Evolutionary conservation across 805 yeast genomes (phyloP).

Genomic region (Wickerhamiella dianesei): DNA sequence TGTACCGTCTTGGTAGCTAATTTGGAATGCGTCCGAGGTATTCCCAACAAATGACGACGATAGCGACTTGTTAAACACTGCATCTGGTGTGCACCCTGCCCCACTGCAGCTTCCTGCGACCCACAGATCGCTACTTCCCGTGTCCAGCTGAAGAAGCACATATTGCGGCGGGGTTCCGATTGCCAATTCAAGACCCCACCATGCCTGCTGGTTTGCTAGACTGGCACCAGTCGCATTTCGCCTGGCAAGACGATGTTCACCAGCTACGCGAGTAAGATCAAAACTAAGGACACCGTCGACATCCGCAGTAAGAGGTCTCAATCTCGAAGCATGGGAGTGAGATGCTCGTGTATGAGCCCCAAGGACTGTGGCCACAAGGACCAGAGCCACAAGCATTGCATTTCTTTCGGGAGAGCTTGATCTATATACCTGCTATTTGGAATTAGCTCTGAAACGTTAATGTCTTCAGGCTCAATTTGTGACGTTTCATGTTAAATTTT

Average conservation of each 20-base stretch:
- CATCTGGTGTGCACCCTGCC: slow-evolving; percentile 15
- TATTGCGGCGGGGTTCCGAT: slow-evolving; percentile 43
- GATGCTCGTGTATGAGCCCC: too few relatives aligned
- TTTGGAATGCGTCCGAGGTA: slow-evolving; percentile 14
- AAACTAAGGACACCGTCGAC: neutral
- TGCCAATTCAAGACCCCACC: slow-evolving; percentile 7
- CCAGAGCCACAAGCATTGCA: too few relatives aligned
- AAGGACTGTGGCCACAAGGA: too few relatives aligned
- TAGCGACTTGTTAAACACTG: slow-evolving; percentile 14
- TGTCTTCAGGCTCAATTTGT: too few relatives aligned
- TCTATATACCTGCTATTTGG: too few relatives aligned
- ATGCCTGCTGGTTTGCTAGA: neutral
- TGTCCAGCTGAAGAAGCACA: slow-evolving; percentile 44
- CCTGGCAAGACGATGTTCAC: neutral
- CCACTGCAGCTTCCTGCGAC: slow-evolving; percentile 20
- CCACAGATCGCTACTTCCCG: slow-evolving; percentile 63
- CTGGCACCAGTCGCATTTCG: neutral
- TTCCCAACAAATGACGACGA: slow-evolving; percentile 16
- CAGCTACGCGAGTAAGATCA: neutral
- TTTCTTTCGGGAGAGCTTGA: too few relatives aligned
- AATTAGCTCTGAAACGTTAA: too few relatives aligned
- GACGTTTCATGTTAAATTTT: too few relatives aligned
- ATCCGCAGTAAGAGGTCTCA: neutral
- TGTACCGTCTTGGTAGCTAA: slow-evolving; percentile 30
- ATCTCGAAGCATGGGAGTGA: neutral